Percentiles rank a stretch among this genome's conserved stretches.
Conservation (phyloP, 805 yeast species). For the Metschnikowia kunwiensis region DNA sequence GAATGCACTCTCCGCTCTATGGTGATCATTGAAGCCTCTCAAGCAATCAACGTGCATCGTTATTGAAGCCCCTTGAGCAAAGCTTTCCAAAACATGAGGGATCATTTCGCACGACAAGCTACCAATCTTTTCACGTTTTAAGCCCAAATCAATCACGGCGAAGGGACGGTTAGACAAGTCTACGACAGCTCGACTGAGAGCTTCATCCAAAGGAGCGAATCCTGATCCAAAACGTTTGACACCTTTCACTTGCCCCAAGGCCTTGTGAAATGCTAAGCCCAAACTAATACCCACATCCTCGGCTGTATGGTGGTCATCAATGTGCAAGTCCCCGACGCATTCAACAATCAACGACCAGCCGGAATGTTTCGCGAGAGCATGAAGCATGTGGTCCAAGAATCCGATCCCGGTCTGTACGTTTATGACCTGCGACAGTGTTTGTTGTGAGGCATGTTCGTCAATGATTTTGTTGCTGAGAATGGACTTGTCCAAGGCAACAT, state of each 20-base stretch:
- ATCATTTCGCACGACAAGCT: conserved; percentile 93
- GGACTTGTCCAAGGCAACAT: conserved; percentile 58
- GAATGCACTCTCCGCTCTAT: conserved; percentile 92
- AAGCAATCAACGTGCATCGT: conserved; percentile 94
- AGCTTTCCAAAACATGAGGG: conserved; percentile 93
- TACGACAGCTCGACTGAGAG: conserved; percentile 92
- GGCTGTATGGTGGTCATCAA: conserved; percentile 95
- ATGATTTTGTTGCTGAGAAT: conserved; percentile 32
- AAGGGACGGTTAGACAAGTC: conserved; percentile 91
- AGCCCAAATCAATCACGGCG: conserved; percentile 85
- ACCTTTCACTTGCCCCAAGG: conserved; percentile 85
- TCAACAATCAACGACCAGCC: conserved; percentile 93
- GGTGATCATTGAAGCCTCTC: conserved; percentile 94
- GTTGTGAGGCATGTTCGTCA: conserved; percentile 59
- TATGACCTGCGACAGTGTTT: conserved; percentile 68
- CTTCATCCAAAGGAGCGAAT: conserved; percentile 96
- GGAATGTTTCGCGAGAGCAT: conserved; percentile 93
- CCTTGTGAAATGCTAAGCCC: conserved; percentile 85
- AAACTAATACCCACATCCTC: conserved; percentile 94
- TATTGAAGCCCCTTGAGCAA: conserved; percentile 87
- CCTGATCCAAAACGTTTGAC: conserved; percentile 91
- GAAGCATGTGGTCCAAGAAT: conserved; percentile 94
- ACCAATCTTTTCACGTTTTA: conserved; percentile 90
- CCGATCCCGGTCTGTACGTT: conserved; percentile 90
- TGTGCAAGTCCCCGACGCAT: conserved; percentile 91